phyloP scores from a whole-genome alignment of 169 alveolate genomes.

The Eimeria nieschulzi region DNA sequence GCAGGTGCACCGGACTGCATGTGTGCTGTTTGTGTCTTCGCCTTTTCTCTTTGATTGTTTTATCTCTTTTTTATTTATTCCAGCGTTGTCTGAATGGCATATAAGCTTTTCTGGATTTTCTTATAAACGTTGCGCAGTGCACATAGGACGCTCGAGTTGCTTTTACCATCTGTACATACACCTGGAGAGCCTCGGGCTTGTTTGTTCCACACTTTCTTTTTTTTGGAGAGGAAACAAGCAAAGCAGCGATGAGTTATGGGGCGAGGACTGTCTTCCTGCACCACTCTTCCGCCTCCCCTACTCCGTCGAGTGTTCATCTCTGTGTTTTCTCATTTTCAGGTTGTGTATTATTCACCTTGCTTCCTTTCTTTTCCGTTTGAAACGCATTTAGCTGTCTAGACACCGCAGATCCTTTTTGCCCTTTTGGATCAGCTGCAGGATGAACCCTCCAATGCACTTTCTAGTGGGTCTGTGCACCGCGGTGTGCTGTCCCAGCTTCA shows the following conservation, averaged over 20 bases:
- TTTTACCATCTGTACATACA: slow-evolving; percentile 3
- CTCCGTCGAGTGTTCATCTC: slow-evolving; percentile 18
- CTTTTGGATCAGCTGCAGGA: slow-evolving; percentile 21
- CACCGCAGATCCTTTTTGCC: slow-evolving; percentile 1
- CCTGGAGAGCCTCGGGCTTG: slow-evolving; percentile 24
- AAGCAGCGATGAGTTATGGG: slow-evolving; percentile 64
- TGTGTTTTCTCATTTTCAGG: background rate
- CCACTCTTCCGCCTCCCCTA: slow-evolving; percentile 67
- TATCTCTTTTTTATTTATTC: too few relatives aligned
- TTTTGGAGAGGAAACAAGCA: slow-evolving; percentile 18
- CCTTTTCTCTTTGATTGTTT: too few relatives aligned
- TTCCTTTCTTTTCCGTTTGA: background rate
- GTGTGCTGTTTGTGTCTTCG: background rate
- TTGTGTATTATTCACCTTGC: background rate
- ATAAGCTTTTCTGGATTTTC: background rate
- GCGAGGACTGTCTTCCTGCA: slow-evolving; percentile 50
- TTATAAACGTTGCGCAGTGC: background rate
- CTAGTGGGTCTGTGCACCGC: slow-evolving; percentile 41
- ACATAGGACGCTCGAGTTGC: background rate
- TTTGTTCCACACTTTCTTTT: background rate
- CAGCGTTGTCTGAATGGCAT: background rate
- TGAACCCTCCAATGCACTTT: slow-evolving; percentile 30
- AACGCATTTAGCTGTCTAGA: background rate
- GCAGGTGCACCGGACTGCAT: background rate
- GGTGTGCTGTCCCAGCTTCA: slow-evolving; percentile 43